Conservation (phyloP, 371 early-diverging fungal genomes). For the Mucor irregularis region DNA sequence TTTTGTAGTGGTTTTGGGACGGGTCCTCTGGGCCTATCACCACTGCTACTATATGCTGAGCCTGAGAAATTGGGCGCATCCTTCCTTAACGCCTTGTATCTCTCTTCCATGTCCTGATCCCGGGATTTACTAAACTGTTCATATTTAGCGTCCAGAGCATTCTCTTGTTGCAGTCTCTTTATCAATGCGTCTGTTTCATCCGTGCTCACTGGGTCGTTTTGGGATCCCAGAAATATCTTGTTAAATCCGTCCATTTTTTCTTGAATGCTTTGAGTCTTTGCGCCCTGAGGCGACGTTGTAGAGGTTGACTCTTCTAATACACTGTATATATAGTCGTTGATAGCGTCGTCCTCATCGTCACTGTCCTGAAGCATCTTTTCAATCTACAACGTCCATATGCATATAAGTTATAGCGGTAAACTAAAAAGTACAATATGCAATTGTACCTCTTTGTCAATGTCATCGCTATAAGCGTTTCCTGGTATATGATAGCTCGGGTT, state of each 20-base stretch:
- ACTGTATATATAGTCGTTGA: conserved; percentile 17
- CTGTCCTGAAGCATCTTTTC: conserved; percentile 19
- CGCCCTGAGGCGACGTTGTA: no score
- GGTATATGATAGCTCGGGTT: conserved; percentile 22
- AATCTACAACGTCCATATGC: conserved; percentile 6
- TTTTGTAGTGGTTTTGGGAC: conserved; percentile 46
- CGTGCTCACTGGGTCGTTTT: conserved; percentile 6
- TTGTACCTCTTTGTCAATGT: conserved; percentile 14
- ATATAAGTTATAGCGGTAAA: not conserved
- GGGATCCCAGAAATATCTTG: conserved; percentile 22
- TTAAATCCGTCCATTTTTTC: conserved; percentile 17
- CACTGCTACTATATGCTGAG: not conserved
- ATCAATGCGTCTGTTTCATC: conserved; percentile 42
- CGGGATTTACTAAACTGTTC: conserved; percentile 27
- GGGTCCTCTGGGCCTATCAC: conserved; percentile 33
- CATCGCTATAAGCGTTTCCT: conserved; percentile 10
- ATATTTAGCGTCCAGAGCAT: conserved; percentile 47
- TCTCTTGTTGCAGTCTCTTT: conserved; percentile 37
- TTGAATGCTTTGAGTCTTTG: not conserved
- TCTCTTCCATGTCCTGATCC: conserved; percentile 37
- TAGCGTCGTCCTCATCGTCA: conserved; percentile 22
- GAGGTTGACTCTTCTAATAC: not conserved
- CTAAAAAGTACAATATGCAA: not conserved
- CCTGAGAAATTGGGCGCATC: conserved; percentile 6
- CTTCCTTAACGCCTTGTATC: conserved; percentile 38